A percentile compares a stretch with the other conserved stretches of the same genome.
Evolutionary conservation across 192 early-diverging fungal genomes (phyloP).

Genomic region (Coemansia sp.): DNA sequence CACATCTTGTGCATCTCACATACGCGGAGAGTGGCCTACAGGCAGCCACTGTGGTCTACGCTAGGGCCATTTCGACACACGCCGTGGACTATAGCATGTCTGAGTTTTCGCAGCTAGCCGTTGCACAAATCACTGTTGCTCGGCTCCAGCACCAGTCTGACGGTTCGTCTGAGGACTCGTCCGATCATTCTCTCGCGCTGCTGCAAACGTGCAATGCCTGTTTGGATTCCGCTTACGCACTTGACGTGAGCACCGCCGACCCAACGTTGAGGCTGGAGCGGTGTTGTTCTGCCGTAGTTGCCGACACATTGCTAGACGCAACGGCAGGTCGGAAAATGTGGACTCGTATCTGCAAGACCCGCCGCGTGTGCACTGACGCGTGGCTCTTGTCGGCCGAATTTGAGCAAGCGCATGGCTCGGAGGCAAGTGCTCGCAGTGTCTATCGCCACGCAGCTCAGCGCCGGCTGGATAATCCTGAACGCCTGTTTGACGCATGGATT

Average conservation of each 20-base stretch:
- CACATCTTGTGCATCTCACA: constrained; percentile 16
- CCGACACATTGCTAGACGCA: background rate
- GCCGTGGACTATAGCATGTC: constrained; percentile 42
- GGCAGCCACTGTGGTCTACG: constrained; percentile 12
- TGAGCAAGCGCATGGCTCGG: constrained; percentile 19
- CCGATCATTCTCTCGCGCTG: background rate
- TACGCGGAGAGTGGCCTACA: constrained; percentile 9
- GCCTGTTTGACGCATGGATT: constrained; percentile 35
- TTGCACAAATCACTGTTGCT: constrained; percentile 6
- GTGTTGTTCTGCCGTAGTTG: constrained; percentile 11
- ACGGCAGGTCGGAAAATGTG: constrained; percentile 24
- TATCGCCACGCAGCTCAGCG: constrained; percentile 46
- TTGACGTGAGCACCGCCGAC: constrained; percentile 33
- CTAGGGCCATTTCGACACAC: constrained; percentile 18
- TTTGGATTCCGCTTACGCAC: constrained; percentile 16
- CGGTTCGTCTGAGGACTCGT: background rate
- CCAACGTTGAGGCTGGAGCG: constrained; percentile 29
- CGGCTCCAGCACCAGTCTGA: constrained; percentile 5
- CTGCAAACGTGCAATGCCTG: constrained; percentile 15
- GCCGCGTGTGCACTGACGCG: constrained; percentile 27
- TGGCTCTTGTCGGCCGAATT: constrained; percentile 45
- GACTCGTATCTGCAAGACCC: constrained; percentile 35
- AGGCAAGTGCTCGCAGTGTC: constrained; percentile 20
- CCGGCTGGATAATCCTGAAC: constrained; percentile 35
- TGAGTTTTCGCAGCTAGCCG: constrained; percentile 21